Conservation (phyloP, 306 rosid species). For the Dalbergia oliveri region DNA sequence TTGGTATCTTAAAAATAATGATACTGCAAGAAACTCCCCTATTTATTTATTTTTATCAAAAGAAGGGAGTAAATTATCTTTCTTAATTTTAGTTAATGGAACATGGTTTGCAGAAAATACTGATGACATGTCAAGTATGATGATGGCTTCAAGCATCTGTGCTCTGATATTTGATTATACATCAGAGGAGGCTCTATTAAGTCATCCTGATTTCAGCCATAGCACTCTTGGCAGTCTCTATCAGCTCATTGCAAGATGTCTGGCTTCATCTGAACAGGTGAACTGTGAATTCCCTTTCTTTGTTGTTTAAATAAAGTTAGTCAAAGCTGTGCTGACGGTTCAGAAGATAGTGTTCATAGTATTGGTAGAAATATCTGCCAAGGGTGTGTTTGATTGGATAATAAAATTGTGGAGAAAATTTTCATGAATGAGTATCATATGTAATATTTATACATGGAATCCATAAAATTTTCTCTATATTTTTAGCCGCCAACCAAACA, state of each 20-base stretch:
- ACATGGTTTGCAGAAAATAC: constrained; percentile 60
- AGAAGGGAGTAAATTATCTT: constrained; percentile 17
- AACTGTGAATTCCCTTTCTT: constrained; percentile 37
- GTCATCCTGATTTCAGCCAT: constrained; percentile 58
- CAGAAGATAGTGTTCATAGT: constrained; percentile 8
- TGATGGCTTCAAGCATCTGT: constrained; percentile 90
- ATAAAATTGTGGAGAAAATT: no score
- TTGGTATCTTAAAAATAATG: background rate
- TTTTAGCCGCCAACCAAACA: background rate
- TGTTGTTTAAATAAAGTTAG: constrained; percentile 9
- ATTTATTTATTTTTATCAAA: constrained; percentile 33
- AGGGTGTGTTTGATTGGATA: no score
- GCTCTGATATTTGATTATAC: constrained; percentile 76
- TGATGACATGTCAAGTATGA: constrained; percentile 63
- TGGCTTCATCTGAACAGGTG: constrained; percentile 72
- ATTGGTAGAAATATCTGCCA: background rate
- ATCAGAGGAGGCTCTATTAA: constrained; percentile 77
- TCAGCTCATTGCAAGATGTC: constrained; percentile 71
- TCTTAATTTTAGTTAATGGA: constrained; percentile 44
- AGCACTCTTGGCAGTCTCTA: constrained; percentile 62
- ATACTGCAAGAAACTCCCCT: background rate
- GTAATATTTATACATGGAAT: no score
- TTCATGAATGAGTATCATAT: no score
- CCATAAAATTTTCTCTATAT: no score
- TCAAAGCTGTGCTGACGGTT: background rate